Evolutionary conservation across 2,329 filamentous ascomycete species (phyloP), one percentile per base, ranked within the genome.

Genomic region (Phoma herbarum): DNA sequence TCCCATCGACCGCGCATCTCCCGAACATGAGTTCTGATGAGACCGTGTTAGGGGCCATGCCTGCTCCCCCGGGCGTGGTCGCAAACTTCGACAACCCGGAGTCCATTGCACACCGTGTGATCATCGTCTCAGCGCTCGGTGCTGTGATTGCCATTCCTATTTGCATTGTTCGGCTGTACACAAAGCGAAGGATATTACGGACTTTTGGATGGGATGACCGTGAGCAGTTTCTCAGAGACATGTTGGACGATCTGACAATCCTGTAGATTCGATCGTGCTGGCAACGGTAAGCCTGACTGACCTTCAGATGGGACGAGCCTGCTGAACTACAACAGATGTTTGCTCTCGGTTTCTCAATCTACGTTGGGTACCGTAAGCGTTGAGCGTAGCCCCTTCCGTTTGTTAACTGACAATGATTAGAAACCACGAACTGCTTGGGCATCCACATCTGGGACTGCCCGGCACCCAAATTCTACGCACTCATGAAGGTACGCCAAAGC

Each of bases 351-450:
- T 65, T 60, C 23, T 65, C 63, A 11, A 59, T 61, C 26, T 56
- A 49, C n/a, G 57, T 57, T 6, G 23, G 51, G 20, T 59, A 55
- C 20, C 63, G 61, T 62, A 41, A 60, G 61, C 18, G 23, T n/a
- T 2, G 26, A 8, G 8, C 1, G 1, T n/a, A 18, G 12, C 18
- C 20, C n/a, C 4, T 37, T 11, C 11, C 8, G 11, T 35, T 20
- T 14, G 12, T 5, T 20, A 10, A 42, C 44, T 60, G 28, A 61
- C 31, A n/a, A 4, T 16, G n/a, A 7, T 1, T 7, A 65, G 63
- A 66, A 50, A 62, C 63, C 20, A 64, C 52, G 2, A 64, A 66
- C n/a, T 62, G 63, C 22, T 31, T 66, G 8, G 63, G 61, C 20
- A 50, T 61, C 12, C 59, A 66, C 20, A 64, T 60, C 22, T 61